phyloP scores from a whole-genome alignment of 2,329 filamentous ascomycete species.

The Alternaria ventricosa region DNA sequence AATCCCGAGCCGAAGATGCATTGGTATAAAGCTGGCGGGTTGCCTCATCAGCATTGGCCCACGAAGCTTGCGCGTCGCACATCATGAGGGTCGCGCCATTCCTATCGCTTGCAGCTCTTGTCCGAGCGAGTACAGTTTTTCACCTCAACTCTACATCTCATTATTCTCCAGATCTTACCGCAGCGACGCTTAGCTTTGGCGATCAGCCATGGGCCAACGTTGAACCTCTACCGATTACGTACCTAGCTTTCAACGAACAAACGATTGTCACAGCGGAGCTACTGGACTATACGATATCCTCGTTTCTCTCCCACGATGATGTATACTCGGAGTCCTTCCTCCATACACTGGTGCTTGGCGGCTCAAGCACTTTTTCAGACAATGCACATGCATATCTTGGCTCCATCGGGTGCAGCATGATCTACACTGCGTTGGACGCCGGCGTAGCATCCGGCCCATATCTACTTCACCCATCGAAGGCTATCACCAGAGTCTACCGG shows the following conservation, averaged over 20 bases:
- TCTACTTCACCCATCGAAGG: constrained; percentile 11
- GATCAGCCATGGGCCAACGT: background rate
- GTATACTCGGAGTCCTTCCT: constrained; percentile 14
- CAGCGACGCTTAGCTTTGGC: background rate
- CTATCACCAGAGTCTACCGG: constrained; percentile 15
- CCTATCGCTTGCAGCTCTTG: background rate
- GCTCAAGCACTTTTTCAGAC: background rate
- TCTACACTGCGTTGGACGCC: background rate
- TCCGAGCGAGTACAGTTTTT: background rate
- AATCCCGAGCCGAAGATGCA: background rate
- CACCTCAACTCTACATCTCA: constrained; percentile 10
- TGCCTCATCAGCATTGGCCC: background rate
- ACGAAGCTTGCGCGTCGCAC: background rate
- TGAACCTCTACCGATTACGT: constrained; percentile 4
- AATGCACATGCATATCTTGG: constrained; percentile 1
- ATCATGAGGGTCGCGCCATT: background rate
- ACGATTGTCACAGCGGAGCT: background rate
- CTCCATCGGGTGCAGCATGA: constrained; percentile 5
- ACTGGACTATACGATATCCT: background rate
- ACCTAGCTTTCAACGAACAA: background rate
- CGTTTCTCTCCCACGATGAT: constrained; percentile 1
- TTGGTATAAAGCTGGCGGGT: background rate
- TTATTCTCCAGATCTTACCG: constrained; percentile 1
- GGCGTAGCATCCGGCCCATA: constrained; percentile 12
- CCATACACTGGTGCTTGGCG: constrained; percentile 10